A percentile compares a stretch with the other conserved stretches of the same genome.
phyloP scores from a whole-genome alignment of 139 green algal genomes.

The Nannochloris sp. region DNA sequence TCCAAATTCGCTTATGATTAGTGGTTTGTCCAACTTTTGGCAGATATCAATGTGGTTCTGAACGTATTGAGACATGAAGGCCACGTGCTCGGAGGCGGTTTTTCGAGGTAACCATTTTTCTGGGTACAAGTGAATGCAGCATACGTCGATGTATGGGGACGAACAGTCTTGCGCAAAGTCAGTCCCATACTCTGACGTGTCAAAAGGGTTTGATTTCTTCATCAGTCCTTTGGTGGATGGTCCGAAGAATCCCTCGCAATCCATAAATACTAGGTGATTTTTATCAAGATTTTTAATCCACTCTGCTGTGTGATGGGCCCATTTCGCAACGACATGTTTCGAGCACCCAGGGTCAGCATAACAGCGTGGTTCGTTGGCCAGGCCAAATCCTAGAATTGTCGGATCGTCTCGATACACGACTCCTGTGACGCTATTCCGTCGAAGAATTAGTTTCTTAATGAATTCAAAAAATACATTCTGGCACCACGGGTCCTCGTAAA shows the following conservation, averaged over 20 bases:
- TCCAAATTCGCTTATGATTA: constrained; percentile 53
- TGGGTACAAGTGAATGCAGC: constrained; percentile 54
- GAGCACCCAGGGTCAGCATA: constrained; percentile 21
- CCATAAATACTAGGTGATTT: constrained; percentile 62
- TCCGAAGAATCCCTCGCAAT: constrained; percentile 65
- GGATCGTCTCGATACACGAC: constrained; percentile 56
- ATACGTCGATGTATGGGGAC: constrained; percentile 52
- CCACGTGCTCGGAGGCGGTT: constrained; percentile 12
- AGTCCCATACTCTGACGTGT: constrained; percentile 30
- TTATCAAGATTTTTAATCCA: constrained; percentile 52
- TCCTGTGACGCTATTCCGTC: constrained; percentile 45
- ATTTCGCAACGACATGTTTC: constrained; percentile 18
- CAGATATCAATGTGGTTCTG: constrained; percentile 23
- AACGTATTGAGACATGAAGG: constrained; percentile 30
- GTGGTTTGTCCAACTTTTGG: constrained; percentile 37
- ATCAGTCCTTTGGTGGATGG: constrained; percentile 31
- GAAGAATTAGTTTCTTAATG: constrained; percentile 22
- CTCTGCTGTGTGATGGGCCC: constrained; percentile 20
- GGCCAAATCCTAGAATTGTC: constrained; percentile 49
- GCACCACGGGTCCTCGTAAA: constrained; percentile 38
- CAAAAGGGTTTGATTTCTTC: constrained; percentile 39
- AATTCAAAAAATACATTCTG: constrained; percentile 42
- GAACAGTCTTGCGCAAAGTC: constrained; percentile 43
- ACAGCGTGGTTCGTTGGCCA: constrained; percentile 57
- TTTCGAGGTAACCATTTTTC: constrained; percentile 44